Evolutionary conservation across 139 green algal species (phyloP).

Genomic region (Marvania coccoides): DNA sequence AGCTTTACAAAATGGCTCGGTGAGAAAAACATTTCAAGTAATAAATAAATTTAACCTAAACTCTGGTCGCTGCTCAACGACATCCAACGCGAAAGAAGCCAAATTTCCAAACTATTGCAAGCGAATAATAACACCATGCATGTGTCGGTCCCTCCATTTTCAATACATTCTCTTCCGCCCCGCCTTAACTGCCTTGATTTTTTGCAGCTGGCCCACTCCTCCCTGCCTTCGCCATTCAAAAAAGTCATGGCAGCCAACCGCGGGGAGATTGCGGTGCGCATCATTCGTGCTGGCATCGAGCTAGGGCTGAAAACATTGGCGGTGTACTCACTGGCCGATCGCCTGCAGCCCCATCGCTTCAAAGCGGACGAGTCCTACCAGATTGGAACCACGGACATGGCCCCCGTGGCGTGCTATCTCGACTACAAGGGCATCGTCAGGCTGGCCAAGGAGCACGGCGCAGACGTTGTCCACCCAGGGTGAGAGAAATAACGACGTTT

Average conservation of each 20-base stretch:
- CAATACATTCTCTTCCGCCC: too few species aligned
- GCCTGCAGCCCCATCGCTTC: slow-evolving; percentile 76
- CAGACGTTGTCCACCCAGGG: slow-evolving; percentile 93
- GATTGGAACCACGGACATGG: slow-evolving; percentile 55
- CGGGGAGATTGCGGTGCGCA: slow-evolving; percentile 94
- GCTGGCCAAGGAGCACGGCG: slow-evolving; percentile 72
- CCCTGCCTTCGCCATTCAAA: slow-evolving; percentile 57
- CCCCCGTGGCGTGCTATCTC: slow-evolving; percentile 77
- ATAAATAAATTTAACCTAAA: too few species aligned
- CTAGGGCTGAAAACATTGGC: slow-evolving; percentile 80
- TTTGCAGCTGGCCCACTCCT: too few species aligned
- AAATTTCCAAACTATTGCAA: too few species aligned
- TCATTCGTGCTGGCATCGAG: slow-evolving; percentile 88
- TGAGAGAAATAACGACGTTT: slow-evolving; percentile 71
- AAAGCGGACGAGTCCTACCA: slow-evolving; percentile 85
- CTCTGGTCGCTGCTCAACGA: too few species aligned
- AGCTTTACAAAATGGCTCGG: too few species aligned
- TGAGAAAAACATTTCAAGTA: too few species aligned
- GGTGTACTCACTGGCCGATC: slow-evolving; percentile 81
- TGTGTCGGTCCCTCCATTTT: too few species aligned
- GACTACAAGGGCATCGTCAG: slow-evolving; percentile 61
- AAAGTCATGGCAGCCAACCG: slow-evolving; percentile 91
- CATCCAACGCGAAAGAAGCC: too few species aligned
- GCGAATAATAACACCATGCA: too few species aligned
- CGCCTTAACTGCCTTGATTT: too few species aligned